phyloP scores from a whole-genome alignment of 495 filamentous ascomycete genomes.

The Xylaria curta region DNA sequence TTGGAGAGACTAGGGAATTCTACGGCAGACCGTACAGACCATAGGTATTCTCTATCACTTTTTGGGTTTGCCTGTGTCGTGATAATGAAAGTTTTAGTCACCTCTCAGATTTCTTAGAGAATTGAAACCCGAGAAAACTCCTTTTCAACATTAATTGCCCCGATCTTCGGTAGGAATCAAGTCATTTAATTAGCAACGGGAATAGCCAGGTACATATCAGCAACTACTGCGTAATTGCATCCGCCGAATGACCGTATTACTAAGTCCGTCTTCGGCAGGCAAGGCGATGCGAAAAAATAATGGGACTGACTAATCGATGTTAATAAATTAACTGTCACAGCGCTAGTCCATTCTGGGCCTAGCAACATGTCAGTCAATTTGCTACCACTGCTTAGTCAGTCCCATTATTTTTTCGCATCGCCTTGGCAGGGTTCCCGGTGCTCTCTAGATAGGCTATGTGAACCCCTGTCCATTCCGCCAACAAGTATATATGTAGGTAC shows the following conservation, averaged over 20 bases:
- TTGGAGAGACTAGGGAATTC: constrained; percentile 14
- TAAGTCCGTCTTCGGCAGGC: constrained; percentile 25
- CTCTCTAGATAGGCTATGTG: background rate
- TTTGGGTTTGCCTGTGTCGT: background rate
- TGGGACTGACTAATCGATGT: too few species aligned
- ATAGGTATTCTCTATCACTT: background rate
- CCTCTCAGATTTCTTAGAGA: background rate
- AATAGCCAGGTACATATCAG: background rate
- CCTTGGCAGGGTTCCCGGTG: background rate
- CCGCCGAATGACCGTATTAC: background rate
- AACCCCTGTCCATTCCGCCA: constrained; percentile 3
- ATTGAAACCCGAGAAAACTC: constrained; percentile 15
- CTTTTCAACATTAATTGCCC: background rate
- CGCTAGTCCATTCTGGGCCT: too few species aligned
- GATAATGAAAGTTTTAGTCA: background rate
- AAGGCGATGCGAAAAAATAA: too few species aligned
- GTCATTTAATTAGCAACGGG: constrained; percentile 10
- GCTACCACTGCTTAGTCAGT: too few species aligned
- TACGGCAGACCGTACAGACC: background rate
- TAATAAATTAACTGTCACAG: too few species aligned
- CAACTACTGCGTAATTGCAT: background rate
- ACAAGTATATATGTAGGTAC: background rate
- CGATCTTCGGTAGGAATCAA: background rate
- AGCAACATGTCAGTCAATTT: too few species aligned
- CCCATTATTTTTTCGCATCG: too few species aligned